Base-by-base conservation (phyloP, 495 filamentous ascomycete genomes). In the Aspergillus cavernicola region DNA sequence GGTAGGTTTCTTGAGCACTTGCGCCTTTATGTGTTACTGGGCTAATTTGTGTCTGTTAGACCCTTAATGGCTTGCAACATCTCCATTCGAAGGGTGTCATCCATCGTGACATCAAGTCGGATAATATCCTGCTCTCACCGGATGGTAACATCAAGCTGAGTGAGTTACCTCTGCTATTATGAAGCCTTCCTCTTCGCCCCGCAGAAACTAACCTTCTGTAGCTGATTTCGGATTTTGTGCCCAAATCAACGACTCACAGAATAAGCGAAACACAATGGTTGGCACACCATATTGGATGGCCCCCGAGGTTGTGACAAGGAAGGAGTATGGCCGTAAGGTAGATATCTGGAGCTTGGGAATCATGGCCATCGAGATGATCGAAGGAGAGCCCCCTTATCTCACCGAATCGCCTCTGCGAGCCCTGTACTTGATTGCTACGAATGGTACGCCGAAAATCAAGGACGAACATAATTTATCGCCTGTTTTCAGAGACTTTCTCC, bases 291-390 rank as follows among this genome's bases (percentile, higher is more conserved):
- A 98, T 66, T 98, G 93, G 93, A 98, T 98, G 93, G 93, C 93
- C 3, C 93, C 93, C 4, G 93, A 98, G 67, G 92, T 98, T 16
- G 93, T 98, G 9, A 97, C 91, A 4, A 78, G 91, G 15, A 97
- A 98, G 66, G 93, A 97, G 66, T 98, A 98, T 67, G 95, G 93
- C 56, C 87, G 93, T 42, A 98, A 98, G 66, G 91, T 98, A 45
- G 93, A 98, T 65, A 97, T 98, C 59, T 98, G 93, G 93, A 93
- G 88, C 64, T 71, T 98, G 43, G 93, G 93, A 50, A 98, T 98
- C 69, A 98, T 98, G 93, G 90, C 93, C n/a, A 98, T 98, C 60
- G 93, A 98, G 68, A 98, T 98, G 93, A 96, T 98, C 55, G 93
- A 98, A 71, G 95, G 93, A 57, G 93, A 98, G 62, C 93, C 93